phyloP scores from a whole-genome alignment of 306 rosid genomes.

The Pyrus bretschneideri region DNA sequence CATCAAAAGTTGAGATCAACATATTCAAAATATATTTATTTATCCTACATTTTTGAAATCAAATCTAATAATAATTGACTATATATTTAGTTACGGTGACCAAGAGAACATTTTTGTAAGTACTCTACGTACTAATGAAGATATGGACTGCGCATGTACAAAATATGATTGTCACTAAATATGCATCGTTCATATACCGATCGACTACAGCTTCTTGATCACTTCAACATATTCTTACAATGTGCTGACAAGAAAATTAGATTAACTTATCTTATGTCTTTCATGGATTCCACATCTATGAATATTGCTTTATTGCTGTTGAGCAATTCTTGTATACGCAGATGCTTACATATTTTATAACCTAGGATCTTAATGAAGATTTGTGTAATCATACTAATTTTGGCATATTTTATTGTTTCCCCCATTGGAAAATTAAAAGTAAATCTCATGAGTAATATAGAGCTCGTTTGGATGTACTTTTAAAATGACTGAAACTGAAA shows the following conservation, averaged over 20 bases:
- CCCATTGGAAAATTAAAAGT: slow-evolving; percentile 17
- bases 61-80: too few relatives aligned
- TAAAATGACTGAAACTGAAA: too few relatives aligned
- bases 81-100: too few relatives aligned
- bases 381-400: slow-evolving; percentile 11
- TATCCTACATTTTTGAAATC: too few relatives aligned
- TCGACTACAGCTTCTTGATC: background rate
- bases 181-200: background rate
- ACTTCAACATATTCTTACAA: background rate
- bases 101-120: too few relatives aligned
- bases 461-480: too few relatives aligned
- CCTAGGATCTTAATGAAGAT: slow-evolving; percentile 11
- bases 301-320: slow-evolving; percentile 1
- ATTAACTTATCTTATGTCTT: background rate
- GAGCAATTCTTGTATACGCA: slow-evolving; percentile 27
- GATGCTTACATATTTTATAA: slow-evolving; percentile 17
- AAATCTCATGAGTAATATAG: background rate
- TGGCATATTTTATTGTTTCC: slow-evolving; percentile 5
- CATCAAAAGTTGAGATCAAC: too few relatives aligned
- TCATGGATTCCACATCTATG: slow-evolving; percentile 9
- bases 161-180: background rate
- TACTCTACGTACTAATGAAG: too few relatives aligned
- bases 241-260: background rate
- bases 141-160: too few relatives aligned
- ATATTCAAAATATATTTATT: too few relatives aligned